Percentiles rank a stretch among this genome's conserved stretches.
Conservation (phyloP, 164 flowering plant species). For the Vitis labrusca region DNA sequence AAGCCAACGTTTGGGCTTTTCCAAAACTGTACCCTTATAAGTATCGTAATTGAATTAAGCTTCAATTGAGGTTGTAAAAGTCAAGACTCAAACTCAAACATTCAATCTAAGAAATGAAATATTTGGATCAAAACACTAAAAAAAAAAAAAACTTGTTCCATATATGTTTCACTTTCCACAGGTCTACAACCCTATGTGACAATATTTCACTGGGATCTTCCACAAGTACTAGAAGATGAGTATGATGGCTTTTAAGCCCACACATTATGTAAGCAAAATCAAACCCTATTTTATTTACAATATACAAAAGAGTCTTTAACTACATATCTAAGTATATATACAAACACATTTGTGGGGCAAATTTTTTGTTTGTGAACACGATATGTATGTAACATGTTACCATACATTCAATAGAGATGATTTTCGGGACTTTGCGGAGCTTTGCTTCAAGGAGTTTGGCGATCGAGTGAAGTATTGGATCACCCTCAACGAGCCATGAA, state of each 20-base stretch:
- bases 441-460: constrained; percentile 47
- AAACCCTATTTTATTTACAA: not conserved
- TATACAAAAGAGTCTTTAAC: not conserved
- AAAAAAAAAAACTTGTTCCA: too few relatives aligned
- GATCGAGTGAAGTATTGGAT: constrained; percentile 58
- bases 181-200: too few relatives aligned
- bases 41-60: too few relatives aligned
- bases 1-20: too few relatives aligned
- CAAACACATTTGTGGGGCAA: not conserved
- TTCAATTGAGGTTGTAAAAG: too few relatives aligned
- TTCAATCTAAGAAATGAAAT: too few relatives aligned
- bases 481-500: constrained; percentile 53
- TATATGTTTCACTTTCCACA: too few relatives aligned
- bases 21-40: too few relatives aligned
- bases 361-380: not conserved
- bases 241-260: constrained; percentile 54
- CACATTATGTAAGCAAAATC: constrained; percentile 38
- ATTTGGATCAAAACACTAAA: too few relatives aligned
- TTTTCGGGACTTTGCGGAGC: constrained; percentile 38
- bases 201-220: too few relatives aligned
- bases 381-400: not conserved
- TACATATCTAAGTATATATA: not conserved
- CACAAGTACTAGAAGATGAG: constrained; percentile 41
- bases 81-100: too few relatives aligned
- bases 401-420: constrained; percentile 21